These are phyloP conservation scores for Vitellaria paradoxa DNA, from an alignment of 179 eudicot genomes.

Conservation along the genomic window DNA sequence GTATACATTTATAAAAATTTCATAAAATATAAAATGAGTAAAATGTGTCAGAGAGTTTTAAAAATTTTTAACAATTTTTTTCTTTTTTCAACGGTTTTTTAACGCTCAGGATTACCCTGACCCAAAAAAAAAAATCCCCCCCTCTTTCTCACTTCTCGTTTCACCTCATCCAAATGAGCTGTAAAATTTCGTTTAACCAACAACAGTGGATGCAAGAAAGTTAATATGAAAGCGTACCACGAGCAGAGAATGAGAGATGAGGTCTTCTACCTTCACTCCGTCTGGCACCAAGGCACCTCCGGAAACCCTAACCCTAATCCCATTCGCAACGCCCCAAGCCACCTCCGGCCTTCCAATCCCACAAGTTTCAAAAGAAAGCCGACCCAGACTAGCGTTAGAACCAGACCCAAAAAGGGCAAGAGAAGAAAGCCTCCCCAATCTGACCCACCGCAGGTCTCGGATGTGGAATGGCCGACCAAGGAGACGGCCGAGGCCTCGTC, in stretches of 20 bases:
- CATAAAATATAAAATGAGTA: no score
- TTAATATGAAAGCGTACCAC: no score
- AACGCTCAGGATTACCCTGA: no score
- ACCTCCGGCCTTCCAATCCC: constrained; percentile 17
- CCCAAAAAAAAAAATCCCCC: no score
- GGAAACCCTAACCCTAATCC: constrained; percentile 23
- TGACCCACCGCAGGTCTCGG: constrained; percentile 20
- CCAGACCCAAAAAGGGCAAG: neutral
- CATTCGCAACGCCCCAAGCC: neutral
- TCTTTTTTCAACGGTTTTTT: no score
- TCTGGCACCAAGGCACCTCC: constrained; percentile 68
- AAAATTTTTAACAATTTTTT: no score
- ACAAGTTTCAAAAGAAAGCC: constrained; percentile 36
- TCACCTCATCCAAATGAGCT: no score
- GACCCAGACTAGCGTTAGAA: constrained; percentile 11
- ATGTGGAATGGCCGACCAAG: constrained; percentile 52
- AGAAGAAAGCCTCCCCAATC: neutral
- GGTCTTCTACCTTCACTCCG: constrained; percentile 68
- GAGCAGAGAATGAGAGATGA: constrained; percentile 52
- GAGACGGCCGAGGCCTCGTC: constrained; percentile 12
- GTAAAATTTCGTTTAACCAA: no score
- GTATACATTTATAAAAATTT: no score
- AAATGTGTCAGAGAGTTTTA: no score
- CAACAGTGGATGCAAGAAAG: no score
- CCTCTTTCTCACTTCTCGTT: no score